Evolutionary conservation across 495 filamentous ascomycete genomes (phyloP), one percentile per base, ranked within the genome.

Genomic region (Hyaloscypha bicolor): DNA sequence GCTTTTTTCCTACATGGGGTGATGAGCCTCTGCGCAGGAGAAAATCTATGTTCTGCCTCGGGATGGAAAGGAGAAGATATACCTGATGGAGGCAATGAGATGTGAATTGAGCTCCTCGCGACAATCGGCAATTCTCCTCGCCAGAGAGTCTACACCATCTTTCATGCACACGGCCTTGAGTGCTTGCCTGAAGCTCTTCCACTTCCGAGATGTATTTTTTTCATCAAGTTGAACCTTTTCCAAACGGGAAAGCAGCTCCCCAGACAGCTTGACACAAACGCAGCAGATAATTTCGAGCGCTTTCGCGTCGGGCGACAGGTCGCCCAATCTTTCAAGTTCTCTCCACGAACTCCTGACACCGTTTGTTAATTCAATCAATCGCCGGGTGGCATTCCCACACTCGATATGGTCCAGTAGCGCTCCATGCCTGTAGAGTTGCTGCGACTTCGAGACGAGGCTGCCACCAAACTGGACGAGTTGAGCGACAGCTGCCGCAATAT

Each of bases 121-220:
- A 31, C 55, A 58, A 32, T 32, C 30, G 4, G 55, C 19, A 29
- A 58, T 19, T 58, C 30, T 32, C 14, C 30, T 31, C 8, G 58
- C 48, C 30, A 67, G 30, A 35, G 9, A 42, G 9, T 68, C 57
- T 12, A 71, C 12, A 14, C 65, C 37, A n/a, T 51, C 37, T 30
- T 65, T 63, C 25, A 22, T 57, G 60, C 53, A 68, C 8, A 68
- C n/a, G 9, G 12, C 51, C 30, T 58, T 57, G 2, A 68, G 25
- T 21, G 69, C 69, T 45, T 64, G 55, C 6, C 60, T 48, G 32
- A 68, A 60, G 42, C 65, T 71, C n/a, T 65, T 60, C 65, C 69
- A 71, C 32, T 55, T 68, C 45, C 33, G 21, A 32, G 51, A 25
- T 8, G 19, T 58, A 29, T 4, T 19, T 19, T 29, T 58, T 2